Evolutionary conservation across 176 grass and related monocot species (phyloP), one percentile per base, ranked within the genome.

Genomic region (Oryza meridionalis): DNA sequence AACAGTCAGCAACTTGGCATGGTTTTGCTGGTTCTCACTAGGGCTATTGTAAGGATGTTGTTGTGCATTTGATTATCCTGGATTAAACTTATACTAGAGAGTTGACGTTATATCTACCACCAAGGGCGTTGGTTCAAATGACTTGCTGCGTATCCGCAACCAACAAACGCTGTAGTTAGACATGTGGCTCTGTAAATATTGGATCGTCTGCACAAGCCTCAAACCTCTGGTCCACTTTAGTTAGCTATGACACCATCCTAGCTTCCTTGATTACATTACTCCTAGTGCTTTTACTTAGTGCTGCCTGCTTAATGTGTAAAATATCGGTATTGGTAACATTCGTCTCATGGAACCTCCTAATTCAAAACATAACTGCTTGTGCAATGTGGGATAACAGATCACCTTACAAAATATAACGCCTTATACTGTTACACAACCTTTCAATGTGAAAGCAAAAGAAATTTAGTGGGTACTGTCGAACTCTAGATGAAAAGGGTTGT

Each of bases 361-460:
- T 42, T 67, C 25, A 61, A n/a, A 67, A 73, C 73, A 24, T 79
- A 69, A 84, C 14, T 76, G 47, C 6, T 26, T n/a, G 74, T 80
- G 51, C 15, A 70, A 50, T 63, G 17, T 32, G 9, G 50, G n/a
- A 50, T 9, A 19, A 11, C 3, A 19, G 1, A 25, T 69, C 15
- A n/a, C n/a, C n/a, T n/a, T n/a, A n/a, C n/a, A n/a, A n/a, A n/a
- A n/a, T n/a, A n/a, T n/a, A n/a, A n/a, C n/a, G 9, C 40, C 45
- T 81, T 73, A 29, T 64, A 51, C 12, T 51, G 4, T 51, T 51
- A 16, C 11, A 47, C 26, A 47, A 45, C 53, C 53, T 38, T 73
- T 15, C 9, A 31, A 45, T 29, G 51, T 51, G 24, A 68, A 37
- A 62, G 65, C 64, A 63, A 31, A 49, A 80, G 32, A 32, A 15